Base-by-base conservation (phyloP, 2,329 filamentous ascomycete species). In the Botrytis cinerea region DNA sequence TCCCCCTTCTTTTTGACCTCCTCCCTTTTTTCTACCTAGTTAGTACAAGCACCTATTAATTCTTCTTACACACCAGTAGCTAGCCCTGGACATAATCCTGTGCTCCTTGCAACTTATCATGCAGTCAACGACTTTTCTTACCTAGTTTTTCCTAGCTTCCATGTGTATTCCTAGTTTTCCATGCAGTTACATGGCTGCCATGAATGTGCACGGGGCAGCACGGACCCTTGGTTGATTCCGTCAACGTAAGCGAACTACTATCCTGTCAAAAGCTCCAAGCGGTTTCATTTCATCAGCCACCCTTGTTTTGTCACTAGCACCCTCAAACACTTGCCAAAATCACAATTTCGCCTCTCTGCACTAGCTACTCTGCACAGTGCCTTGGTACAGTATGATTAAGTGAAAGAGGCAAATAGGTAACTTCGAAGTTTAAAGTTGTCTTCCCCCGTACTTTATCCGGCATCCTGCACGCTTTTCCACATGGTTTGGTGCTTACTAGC, bases 221-320 rank as follows among this genome's bases (percentile, higher is more conserved):
- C 64, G 70, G 68, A 73, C 75, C 73, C 70, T 72, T 71, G 70
- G 51, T 70, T 43, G 68, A 61, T 54, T 73, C 62, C 25, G 22
- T 48, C n/a, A 32, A 40, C 43, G 25, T 48, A 54, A 69, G 71
- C 63, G 38, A 69, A 66, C 71, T 72, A 66, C 60, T 73, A 68
- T 61, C 70, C 72, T 74, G 69, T 71, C 73, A 69, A 43, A 73
- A 71, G 70, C 70, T 73, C 73, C 71, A 75, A 76, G 76, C 76
- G 76, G 76, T 78, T 77, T 77, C 76, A 77, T 75, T 77, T 61
- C 71, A 63, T 45, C 35, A 69, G 62, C 59, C 68, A 73, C 54
- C 71, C 71, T 69, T 73, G 71, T 69, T 69, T 60, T 73, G 38
- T 70, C 45, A 57, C 62, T 35, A 45, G n/a, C 43, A 43, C 66